Evolutionary conservation across 805 yeast species (phyloP), one percentile per base, ranked within the genome.

Genomic region (Kluyveromyces lactis): DNA sequence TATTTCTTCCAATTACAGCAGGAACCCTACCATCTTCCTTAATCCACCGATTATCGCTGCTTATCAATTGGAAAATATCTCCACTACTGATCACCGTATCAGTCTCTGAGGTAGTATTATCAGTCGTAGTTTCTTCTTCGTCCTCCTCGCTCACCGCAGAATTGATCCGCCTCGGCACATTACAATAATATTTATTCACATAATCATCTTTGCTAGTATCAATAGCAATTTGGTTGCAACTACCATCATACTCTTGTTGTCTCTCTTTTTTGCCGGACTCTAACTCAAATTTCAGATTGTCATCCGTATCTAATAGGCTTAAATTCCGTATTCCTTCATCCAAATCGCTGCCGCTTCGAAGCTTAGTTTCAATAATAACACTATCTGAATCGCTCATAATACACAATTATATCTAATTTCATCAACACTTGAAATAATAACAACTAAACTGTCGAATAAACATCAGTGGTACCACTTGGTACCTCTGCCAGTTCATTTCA

Each of bases 121-220:
- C 37, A 9, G 29, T 13, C 10, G 15, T 15, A n/a, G 11, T 15
- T 3, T 23, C 26, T 3, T 19, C 26, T 19, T 15, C 16, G 7
- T 23, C 26, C 3, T 31, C 21, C 16, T 15, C 16, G 16, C 16
- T 27, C 30, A 8, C 50, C 59, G 4, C 68, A 62, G 23, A 63
- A 61, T 13, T 65, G 59, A n/a, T 12, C n/a, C 30, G 13, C 16
- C 16, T 27, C 7, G 30, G 16, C 5, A 27, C 30, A 27, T 15
- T 15, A 27, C 7, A 15, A 11, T 12, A n/a, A 12, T 15, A n/a
- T 27, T 27, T 12, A 6, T 27, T 27, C 30, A 27, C n/a, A 27
- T 27, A 27, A 15, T 27, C 30, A 9, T 21, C 9, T 6, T 21
- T 21, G 6, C 24, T 6, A 9, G 24, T n/a, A n/a, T n/a, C n/a